Conservation (phyloP, 768 basidiomycete genomes). For the Goffeauzyma gilvescens region DNA sequence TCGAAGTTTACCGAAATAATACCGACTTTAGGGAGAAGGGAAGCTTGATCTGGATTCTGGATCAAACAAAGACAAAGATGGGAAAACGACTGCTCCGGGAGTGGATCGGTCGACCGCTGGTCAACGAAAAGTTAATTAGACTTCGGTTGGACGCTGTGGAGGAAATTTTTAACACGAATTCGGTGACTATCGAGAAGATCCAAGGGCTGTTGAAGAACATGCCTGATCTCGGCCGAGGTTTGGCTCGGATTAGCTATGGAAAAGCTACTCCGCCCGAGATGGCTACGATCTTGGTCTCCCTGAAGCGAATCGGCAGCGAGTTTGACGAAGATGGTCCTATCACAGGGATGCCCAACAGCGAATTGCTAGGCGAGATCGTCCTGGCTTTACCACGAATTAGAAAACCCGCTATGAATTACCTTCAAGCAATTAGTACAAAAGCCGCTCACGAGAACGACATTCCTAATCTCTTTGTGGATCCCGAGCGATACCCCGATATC, state of each 20-base stretch:
- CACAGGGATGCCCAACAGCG: conserved; percentile 45
- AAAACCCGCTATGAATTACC: conserved; percentile 39
- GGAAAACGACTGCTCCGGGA: conserved; percentile 60
- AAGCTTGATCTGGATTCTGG: conserved; percentile 65
- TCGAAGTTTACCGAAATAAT: conserved; percentile 85
- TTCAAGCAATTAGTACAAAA: conserved; percentile 43
- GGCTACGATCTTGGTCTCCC: conserved; percentile 51
- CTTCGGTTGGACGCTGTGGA: conserved; percentile 66
- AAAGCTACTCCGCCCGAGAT: conserved; percentile 77
- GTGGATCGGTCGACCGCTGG: conserved; percentile 72
- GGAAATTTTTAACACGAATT: conserved; percentile 48
- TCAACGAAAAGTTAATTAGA: conserved; percentile 43
- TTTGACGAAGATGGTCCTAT: conserved; percentile 40
- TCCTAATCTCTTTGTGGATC: conserved; percentile 49
- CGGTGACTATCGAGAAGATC: conserved; percentile 47
- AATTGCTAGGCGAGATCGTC: conserved; percentile 52
- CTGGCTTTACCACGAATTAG: conserved; percentile 48
- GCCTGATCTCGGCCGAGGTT: conserved; percentile 73
- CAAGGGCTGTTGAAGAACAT: conserved; percentile 47
- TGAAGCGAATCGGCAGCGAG: conserved; percentile 48
- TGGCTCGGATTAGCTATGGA: conserved; percentile 76
- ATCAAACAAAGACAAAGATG: conserved; percentile 69
- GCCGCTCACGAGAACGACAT: conserved; percentile 50
- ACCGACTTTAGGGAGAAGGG: conserved; percentile 57
- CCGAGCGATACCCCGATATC: conserved; percentile 40